Evolutionary conservation across 1,284 basidiomycete species (phyloP), one percentile per base, ranked within the genome.

Genomic region (Puccinia polysora): DNA sequence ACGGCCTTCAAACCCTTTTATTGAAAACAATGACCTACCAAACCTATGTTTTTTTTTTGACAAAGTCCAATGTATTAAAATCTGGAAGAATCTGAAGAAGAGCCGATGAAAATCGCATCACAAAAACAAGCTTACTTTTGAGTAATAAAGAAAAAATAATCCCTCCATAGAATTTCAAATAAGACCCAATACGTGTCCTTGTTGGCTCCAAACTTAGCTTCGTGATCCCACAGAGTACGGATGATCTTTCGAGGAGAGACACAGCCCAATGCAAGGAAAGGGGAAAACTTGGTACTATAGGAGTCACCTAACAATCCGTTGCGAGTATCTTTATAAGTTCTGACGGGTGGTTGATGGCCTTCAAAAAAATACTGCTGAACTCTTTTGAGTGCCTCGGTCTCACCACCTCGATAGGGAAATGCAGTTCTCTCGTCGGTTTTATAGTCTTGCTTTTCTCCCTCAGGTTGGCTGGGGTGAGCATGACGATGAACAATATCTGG

Each of bases 131-230:
- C 78, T 38, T 75, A 79, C 73, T 77, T 81, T 73, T 76, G 73
- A 4, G 79, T 77, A 56, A 81, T 81, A 65, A 81, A 83, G 72
- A 82, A 81, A 78, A 85, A 84, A 77, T 84, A 85, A 75, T 85
- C 84, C 18, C 84, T 76, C 83, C 83, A 84, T 25, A 84, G 79
- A 12, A 85, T 76, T 77, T 85, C 84, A 75, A 85, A 85, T 14
- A 81, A 76, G 12, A 71, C 69, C 82, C 81, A 82, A 75, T 82
- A 82, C 12, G 81, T 80, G 75, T 81, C 81, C 58, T 81, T 79
- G 34, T 78, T 78, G 58, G 77, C 76, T 23, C 80, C 79, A 59
- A 77, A 79, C 65, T 79, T 78, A 36, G 75, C 74, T 60, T 81
- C 80, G 75, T 81, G 80, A 30, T 78, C 77, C 59, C 79, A 77